phyloP scores from a whole-genome alignment of 768 basidiomycete species.

The Tylopilus plumbeoviolaceoides region DNA sequence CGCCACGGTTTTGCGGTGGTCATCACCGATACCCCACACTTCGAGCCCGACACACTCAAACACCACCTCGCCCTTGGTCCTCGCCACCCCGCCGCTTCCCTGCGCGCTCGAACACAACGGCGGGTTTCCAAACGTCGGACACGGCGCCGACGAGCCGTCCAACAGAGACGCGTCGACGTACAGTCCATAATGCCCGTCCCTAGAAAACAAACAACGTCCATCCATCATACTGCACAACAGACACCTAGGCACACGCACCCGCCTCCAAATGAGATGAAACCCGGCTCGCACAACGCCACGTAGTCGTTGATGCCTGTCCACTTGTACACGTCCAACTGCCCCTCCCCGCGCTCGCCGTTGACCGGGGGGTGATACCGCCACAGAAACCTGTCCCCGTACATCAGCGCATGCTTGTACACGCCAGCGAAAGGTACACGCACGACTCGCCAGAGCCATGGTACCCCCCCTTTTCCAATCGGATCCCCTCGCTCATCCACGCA shows the following conservation, averaged over 20 bases:
- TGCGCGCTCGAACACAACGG: slow-evolving; percentile 50
- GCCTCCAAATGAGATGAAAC: slow-evolving; percentile 85
- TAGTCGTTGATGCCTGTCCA: slow-evolving; percentile 92
- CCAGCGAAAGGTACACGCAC: background rate
- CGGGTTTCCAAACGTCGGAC: slow-evolving; percentile 86
- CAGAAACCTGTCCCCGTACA: slow-evolving; percentile 55
- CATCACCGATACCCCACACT: slow-evolving; percentile 72
- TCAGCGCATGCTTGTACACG: background rate
- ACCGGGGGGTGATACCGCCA: slow-evolving; percentile 53
- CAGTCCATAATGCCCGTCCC: slow-evolving; percentile 84
- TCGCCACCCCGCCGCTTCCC: slow-evolving; percentile 29
- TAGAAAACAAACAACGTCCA: background rate
- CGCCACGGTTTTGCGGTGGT: no score
- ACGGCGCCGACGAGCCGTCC: slow-evolving; percentile 79
- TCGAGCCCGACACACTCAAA: slow-evolving; percentile 94
- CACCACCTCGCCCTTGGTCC: slow-evolving; percentile 41
- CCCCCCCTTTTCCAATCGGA: slow-evolving; percentile 48
- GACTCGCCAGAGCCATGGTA: slow-evolving; percentile 92
- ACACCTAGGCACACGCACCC: slow-evolving; percentile 46
- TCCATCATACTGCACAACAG: background rate
- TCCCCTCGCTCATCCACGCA: slow-evolving; percentile 74
- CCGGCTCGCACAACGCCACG: slow-evolving; percentile 78
- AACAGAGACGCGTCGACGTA: slow-evolving; percentile 80
- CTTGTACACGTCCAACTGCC: slow-evolving; percentile 56
- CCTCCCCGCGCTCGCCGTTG: slow-evolving; percentile 13